Percentiles rank a stretch among this genome's conserved stretches.
phyloP scores from a whole-genome alignment of 192 early-diverging fungal genomes.

The Phlyctochytrium bullatum region DNA sequence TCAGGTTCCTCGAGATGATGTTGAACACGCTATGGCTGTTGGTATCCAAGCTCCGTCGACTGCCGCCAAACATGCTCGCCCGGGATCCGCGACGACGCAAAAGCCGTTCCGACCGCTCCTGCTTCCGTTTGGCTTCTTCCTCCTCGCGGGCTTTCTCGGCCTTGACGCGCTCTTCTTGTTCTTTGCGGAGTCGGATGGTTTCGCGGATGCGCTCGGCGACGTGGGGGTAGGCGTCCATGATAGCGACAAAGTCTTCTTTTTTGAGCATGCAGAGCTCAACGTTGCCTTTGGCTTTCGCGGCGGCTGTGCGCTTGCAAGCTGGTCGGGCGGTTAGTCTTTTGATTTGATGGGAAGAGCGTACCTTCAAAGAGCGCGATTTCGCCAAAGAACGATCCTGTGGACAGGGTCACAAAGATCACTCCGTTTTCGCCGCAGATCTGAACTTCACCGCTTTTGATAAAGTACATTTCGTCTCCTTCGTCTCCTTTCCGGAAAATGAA shows the following conservation, averaged over 20 bases:
- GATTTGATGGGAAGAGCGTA: neutral
- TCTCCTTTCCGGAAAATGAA: conserved; percentile 35
- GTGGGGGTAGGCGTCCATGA: conserved; percentile 24
- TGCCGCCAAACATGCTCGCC: neutral
- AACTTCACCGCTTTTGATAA: conserved; percentile 30
- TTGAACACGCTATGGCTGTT: neutral
- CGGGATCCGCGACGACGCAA: neutral
- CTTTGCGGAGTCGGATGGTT: conserved; percentile 26
- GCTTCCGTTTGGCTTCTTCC: conserved; percentile 7
- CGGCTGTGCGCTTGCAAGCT: conserved; percentile 34
- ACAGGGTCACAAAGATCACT: conserved; percentile 21
- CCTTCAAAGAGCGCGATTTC: conserved; percentile 36
- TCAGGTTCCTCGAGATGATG: neutral
- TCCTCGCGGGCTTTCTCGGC: conserved; percentile 11
- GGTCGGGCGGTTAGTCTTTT: neutral
- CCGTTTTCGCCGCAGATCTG: conserved; percentile 28
- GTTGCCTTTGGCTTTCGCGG: conserved; percentile 26
- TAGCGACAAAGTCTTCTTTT: conserved; percentile 29
- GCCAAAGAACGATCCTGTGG: conserved; percentile 21
- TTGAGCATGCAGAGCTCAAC: conserved; percentile 33
- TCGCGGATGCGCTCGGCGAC: conserved; percentile 30
- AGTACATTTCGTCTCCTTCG: conserved; percentile 38
- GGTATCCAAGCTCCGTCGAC: neutral
- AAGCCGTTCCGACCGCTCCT: neutral
- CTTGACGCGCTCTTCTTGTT: conserved; percentile 21